These are phyloP conservation scores for Carpinus viminea DNA, from an alignment of 306 rosid species.

Conservation along the genomic window DNA sequence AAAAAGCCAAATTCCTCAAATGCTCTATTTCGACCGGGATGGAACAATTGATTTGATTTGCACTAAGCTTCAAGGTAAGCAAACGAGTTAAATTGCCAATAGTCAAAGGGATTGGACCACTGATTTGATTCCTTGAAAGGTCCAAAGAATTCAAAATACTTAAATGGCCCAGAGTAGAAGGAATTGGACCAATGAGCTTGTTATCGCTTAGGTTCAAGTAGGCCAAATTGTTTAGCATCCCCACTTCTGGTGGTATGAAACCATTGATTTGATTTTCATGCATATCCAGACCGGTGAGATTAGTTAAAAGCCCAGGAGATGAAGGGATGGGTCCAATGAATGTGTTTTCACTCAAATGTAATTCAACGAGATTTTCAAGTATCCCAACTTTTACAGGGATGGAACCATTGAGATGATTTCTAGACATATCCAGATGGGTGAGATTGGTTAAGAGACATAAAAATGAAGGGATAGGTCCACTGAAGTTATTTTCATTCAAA, in stretches of 20 bases:
- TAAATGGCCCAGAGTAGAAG: not conserved
- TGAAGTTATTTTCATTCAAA: not conserved
- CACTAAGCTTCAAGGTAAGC: rapidly evolving
- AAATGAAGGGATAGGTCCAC: not conserved
- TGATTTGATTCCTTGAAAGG: not conserved
- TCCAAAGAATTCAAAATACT: too few species aligned
- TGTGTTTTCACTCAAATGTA: too few species aligned
- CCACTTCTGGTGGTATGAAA: not conserved
- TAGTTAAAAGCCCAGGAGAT: too few species aligned
- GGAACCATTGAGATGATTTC: not conserved
- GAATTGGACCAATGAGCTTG: not conserved
- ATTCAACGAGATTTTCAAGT: too few species aligned
- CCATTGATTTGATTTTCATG: not conserved
- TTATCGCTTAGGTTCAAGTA: too few species aligned
- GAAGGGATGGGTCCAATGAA: too few species aligned
- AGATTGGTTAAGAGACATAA: not conserved
- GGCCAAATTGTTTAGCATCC: too few species aligned
- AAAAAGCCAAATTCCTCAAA: not conserved
- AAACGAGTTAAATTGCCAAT: not conserved
- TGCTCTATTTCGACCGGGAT: not conserved
- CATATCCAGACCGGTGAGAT: not conserved
- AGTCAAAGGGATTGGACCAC: not conserved
- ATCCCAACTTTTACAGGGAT: too few species aligned
- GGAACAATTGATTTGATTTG: not conserved
- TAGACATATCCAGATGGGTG: not conserved